Conservation (phyloP, 495 filamentous ascomycete species). For the Penicillium goetzii region DNA sequence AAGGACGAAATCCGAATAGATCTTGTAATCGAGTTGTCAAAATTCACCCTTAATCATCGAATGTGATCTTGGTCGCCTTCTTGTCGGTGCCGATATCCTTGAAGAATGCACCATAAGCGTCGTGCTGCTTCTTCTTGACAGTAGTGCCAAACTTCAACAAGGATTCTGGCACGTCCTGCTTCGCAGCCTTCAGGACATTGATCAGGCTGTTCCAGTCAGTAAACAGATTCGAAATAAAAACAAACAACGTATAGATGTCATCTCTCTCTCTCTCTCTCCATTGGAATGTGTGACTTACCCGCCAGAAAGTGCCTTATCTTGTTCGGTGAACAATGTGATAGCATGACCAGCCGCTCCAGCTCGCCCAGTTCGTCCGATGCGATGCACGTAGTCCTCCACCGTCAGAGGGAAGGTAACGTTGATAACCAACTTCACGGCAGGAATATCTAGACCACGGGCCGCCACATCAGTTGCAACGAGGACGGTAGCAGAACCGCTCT, state of each 20-base stretch:
- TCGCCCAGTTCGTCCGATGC: conserved; percentile 87
- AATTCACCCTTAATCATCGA: conserved; percentile 64
- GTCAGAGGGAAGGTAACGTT: conserved; percentile 74
- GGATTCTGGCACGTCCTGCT: conserved; percentile 84
- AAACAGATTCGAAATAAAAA: conserved; percentile 11
- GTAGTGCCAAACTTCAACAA: conserved; percentile 95
- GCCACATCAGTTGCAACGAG: conserved; percentile 99
- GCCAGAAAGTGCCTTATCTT: conserved; percentile 86
- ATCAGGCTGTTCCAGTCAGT: conserved; percentile 59
- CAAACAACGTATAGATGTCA: neutral
- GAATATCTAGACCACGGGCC: conserved; percentile 95
- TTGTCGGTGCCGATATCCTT: conserved; percentile 78
- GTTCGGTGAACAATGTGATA: conserved; percentile 90
- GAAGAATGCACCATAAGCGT: conserved; percentile 89
- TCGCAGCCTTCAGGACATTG: conserved; percentile 88
- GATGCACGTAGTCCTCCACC: conserved; percentile 93
- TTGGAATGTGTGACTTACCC: conserved; percentile 59
- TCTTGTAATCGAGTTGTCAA: conserved; percentile 14
- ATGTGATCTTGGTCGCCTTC: conserved; percentile 89
- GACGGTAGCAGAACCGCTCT: conserved; percentile 84
- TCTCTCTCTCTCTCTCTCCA: neutral
- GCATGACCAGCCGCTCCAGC: conserved; percentile 85
- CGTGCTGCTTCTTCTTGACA: conserved; percentile 97
- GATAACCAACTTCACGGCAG: conserved; percentile 87
- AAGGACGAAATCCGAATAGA: conserved; percentile 26